Percentiles rank a stretch among this genome's conserved stretches.
These are phyloP conservation scores for Wickerhamiella pararugosa DNA, from an alignment of 1,139 yeast species.

Conservation along the genomic window DNA sequence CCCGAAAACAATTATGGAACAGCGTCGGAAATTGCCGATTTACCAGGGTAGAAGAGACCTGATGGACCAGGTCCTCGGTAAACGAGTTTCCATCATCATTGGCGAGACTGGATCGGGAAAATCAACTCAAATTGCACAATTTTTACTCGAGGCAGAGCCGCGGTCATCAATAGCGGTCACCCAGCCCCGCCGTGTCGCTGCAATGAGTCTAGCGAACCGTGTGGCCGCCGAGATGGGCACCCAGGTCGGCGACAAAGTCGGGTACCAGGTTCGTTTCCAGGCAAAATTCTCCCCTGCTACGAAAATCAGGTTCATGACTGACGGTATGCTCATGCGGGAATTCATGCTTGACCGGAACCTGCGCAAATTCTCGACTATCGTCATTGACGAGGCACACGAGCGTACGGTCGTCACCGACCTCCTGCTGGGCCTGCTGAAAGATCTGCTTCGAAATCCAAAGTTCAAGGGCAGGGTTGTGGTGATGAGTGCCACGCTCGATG, in stretches of 20 bases:
- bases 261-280: constrained; percentile 84
- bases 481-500: constrained; percentile 96
- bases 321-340: constrained; percentile 93
- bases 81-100: constrained; percentile 64
- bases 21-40: constrained; percentile 56
- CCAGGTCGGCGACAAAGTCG: constrained; percentile 61
- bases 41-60: constrained; percentile 56
- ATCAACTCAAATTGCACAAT: constrained; percentile 89
- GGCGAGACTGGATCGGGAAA: constrained; percentile 99
- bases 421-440: constrained; percentile 73
- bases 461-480: constrained; percentile 43
- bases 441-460: constrained; percentile 29
- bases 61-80: constrained; percentile 36
- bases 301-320: constrained; percentile 72
- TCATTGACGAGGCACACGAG: constrained; percentile 96
- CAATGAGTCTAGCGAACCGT: constrained; percentile 82
- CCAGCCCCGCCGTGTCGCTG: constrained; percentile 96
- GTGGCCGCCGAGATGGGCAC: constrained; percentile 77
- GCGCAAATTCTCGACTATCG: constrained; percentile 53
- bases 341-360: constrained; percentile 61
- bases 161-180: constrained; percentile 68
- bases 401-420: constrained; percentile 85
- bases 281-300: constrained; percentile 39
- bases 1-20: constrained; percentile 27
- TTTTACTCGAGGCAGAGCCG: constrained; percentile 27